Percentiles rank a stretch among this genome's conserved stretches.
phyloP scores from a whole-genome alignment of 768 basidiomycete species.

The Trametes coccinea region DNA sequence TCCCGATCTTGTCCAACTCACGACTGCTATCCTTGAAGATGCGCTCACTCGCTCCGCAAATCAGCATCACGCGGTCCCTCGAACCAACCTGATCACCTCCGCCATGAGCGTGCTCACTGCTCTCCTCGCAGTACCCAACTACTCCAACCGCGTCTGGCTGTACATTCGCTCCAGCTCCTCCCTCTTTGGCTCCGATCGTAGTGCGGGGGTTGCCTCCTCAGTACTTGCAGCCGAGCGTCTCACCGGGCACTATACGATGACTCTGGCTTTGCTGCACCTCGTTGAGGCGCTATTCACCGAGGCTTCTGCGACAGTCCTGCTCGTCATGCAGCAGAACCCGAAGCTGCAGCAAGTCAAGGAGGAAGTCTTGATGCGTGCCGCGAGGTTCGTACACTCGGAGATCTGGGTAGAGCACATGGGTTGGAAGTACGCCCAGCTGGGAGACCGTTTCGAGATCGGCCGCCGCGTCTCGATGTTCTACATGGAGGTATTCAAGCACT shows the following conservation, averaged over 20 bases:
- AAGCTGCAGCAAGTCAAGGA: slow-evolving; percentile 75
- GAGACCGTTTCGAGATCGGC: slow-evolving; percentile 84
- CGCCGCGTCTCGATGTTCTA: slow-evolving; percentile 67
- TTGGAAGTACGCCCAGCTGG: slow-evolving; percentile 84
- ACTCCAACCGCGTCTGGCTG: slow-evolving; percentile 85
- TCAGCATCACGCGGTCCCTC: slow-evolving; percentile 27
- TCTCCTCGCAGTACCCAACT: slow-evolving; percentile 68
- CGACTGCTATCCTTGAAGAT: slow-evolving; percentile 79
- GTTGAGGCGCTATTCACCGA: slow-evolving; percentile 76
- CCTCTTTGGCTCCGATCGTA: slow-evolving; percentile 68
- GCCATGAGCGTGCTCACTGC: slow-evolving; percentile 81
- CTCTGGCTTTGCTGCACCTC: slow-evolving; percentile 73
- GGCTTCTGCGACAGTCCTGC: slow-evolving; percentile 54
- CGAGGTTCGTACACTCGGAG: slow-evolving; percentile 78
- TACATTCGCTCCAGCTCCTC: slow-evolving; percentile 79
- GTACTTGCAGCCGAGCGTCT: slow-evolving; percentile 71
- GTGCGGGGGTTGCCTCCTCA: slow-evolving; percentile 57
- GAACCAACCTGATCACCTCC: slow-evolving; percentile 70
- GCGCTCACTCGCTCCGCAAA: slow-evolving; percentile 58
- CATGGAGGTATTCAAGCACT: slow-evolving; percentile 61
- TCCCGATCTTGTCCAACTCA: slow-evolving; percentile 76
- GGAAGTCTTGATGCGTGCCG: slow-evolving; percentile 78
- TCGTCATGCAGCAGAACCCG: slow-evolving; percentile 53
- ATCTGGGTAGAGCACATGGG: slow-evolving; percentile 85
- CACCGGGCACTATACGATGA: slow-evolving; percentile 79